phyloP scores from a whole-genome alignment of 495 filamentous ascomycete genomes.

The Penicillium paradoxum region DNA sequence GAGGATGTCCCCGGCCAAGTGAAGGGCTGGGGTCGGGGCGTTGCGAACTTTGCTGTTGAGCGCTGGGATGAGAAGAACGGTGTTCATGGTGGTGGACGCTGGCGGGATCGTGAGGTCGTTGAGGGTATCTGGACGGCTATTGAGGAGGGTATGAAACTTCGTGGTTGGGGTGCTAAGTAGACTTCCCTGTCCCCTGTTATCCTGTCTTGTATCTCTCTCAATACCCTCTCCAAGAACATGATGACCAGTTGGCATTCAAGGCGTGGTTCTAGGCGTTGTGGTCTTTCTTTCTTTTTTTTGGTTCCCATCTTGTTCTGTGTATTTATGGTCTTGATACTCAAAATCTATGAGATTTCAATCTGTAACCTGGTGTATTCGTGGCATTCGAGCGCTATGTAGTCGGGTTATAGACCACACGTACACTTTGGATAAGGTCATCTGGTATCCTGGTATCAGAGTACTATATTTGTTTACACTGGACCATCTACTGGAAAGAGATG shows the following conservation, averaged over 20 bases:
- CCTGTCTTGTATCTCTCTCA: slow-evolving; percentile 4
- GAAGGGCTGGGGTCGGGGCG: slow-evolving; percentile 77
- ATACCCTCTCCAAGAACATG: slow-evolving; percentile 7
- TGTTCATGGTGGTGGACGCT: slow-evolving; percentile 57
- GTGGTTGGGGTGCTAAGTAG: slow-evolving; percentile 66
- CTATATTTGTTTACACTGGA: neutral
- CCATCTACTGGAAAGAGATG: neutral
- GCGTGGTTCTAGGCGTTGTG: slow-evolving; percentile 11
- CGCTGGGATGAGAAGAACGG: slow-evolving; percentile 63
- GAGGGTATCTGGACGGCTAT: slow-evolving; percentile 89
- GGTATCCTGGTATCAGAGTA: too few species aligned
- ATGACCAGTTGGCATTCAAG: slow-evolving; percentile 15
- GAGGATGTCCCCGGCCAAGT: slow-evolving; percentile 74
- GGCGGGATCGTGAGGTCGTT: slow-evolving; percentile 89
- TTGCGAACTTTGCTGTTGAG: slow-evolving; percentile 69
- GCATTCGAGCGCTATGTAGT: too few species aligned
- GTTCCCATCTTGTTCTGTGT: neutral
- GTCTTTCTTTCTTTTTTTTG: neutral
- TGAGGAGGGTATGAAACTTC: slow-evolving; percentile 79
- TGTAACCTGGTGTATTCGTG: neutral
- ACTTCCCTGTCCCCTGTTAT: slow-evolving; percentile 3
- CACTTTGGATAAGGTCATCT: too few species aligned
- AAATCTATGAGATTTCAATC: neutral
- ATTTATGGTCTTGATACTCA: neutral
- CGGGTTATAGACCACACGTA: too few species aligned